These are phyloP conservation scores for Dalbergia cochinchinensis DNA, from an alignment of 306 rosid species.

Conservation along the genomic window DNA sequence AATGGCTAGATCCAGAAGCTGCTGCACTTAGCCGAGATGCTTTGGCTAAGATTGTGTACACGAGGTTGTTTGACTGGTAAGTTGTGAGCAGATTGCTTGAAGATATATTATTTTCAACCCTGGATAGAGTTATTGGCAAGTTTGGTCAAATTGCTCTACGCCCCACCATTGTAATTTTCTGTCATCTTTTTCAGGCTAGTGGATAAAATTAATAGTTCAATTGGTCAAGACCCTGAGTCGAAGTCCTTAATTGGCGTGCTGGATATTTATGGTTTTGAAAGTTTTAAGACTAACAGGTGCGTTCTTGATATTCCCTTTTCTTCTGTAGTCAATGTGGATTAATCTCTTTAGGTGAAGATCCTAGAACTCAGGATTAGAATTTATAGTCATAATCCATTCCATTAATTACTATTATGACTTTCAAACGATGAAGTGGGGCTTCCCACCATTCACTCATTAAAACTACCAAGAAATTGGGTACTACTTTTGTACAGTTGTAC, in stretches of 20 bases:
- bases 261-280: constrained; percentile 99
- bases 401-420: constrained; percentile 26
- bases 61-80: constrained; percentile 98
- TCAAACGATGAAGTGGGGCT: constrained; percentile 6
- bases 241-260: constrained; percentile 91
- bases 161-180: constrained; percentile 33
- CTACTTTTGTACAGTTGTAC: too few species aligned
- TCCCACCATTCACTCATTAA: constrained; percentile 1
- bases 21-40: constrained; percentile 97
- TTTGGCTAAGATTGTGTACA: constrained; percentile 90
- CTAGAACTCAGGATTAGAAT: constrained; percentile 32
- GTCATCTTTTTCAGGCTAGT: constrained; percentile 83
- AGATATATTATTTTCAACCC: constrained; percentile 30
- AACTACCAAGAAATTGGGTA: neutral
- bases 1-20: constrained; percentile 93
- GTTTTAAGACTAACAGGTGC: constrained; percentile 99
- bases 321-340: constrained; percentile 51
- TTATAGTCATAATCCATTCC: constrained; percentile 25
- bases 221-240: constrained; percentile 96
- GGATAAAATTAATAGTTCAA: constrained; percentile 85
- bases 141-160: constrained; percentile 39
- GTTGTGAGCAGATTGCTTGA: constrained; percentile 44
- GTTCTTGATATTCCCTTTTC: constrained; percentile 58
- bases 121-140: constrained; percentile 24
- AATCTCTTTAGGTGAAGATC: constrained; percentile 39